phyloP scores from a whole-genome alignment of 208 protist species.

The Tritrichomonas foetus region DNA sequence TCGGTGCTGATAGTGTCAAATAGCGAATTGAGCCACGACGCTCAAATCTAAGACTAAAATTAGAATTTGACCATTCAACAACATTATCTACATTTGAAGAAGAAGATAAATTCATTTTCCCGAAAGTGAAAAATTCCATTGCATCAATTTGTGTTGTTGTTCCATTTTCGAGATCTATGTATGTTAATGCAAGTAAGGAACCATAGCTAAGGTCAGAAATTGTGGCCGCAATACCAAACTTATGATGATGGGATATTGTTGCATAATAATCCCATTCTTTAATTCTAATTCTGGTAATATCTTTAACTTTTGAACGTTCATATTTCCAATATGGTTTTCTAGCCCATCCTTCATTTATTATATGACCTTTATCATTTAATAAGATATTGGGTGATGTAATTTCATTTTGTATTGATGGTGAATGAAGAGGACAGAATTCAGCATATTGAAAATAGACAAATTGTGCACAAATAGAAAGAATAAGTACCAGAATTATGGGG shows the following conservation, averaged over 20 bases:
- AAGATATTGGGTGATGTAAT: too few relatives aligned
- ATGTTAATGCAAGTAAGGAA: background rate
- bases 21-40: background rate
- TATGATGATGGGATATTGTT: background rate
- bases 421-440: background rate
- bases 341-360: background rate
- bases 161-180: background rate
- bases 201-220: background rate
- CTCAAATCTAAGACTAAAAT: background rate
- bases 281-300: background rate
- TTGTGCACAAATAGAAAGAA: background rate
- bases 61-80: background rate
- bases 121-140: background rate
- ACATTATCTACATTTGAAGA: background rate
- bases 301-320: background rate
- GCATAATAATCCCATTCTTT: conserved; percentile 40
- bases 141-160: background rate
- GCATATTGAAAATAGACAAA: background rate
- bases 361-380: background rate
- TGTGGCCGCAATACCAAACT: background rate
- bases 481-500: background rate
- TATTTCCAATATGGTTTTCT: background rate
- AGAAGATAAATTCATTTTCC: background rate
- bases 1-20: background rate
- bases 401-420: background rate